phyloP scores from a whole-genome alignment of 495 filamentous ascomycete genomes.

The Aspergillus leporis region DNA sequence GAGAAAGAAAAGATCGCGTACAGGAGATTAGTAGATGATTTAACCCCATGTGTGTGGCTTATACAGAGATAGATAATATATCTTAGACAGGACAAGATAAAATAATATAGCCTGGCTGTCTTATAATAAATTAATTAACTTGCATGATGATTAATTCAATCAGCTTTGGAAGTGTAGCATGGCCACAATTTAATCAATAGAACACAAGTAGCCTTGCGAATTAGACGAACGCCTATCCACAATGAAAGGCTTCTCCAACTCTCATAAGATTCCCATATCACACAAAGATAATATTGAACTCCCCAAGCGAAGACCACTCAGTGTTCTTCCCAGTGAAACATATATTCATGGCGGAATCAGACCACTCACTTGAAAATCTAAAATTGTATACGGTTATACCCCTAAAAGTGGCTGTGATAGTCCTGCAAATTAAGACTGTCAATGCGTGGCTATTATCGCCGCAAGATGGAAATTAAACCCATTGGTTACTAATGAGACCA shows the following conservation, averaged over 20 bases:
- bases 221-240: background rate
- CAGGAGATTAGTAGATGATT: background rate
- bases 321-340: background rate
- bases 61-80: background rate
- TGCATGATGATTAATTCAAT: background rate
- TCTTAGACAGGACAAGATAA: background rate
- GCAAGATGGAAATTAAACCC: background rate
- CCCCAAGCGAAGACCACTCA: background rate
- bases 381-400: no score
- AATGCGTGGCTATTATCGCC: no score
- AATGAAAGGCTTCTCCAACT: background rate
- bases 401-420: no score
- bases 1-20: background rate
- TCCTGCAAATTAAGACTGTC: no score
- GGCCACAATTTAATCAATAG: no score
- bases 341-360: no score
- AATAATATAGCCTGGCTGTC: background rate
- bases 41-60: background rate
- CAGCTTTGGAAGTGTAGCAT: background rate
- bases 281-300: background rate
- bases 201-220: background rate
- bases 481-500: background rate
- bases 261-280: background rate
- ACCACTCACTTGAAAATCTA: no score
- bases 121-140: slow-evolving; percentile 1